A percentile compares a stretch with the other conserved stretches of the same genome.
phyloP scores from a whole-genome alignment of 2,329 filamentous ascomycete species.

The Xylaria sp. region DNA sequence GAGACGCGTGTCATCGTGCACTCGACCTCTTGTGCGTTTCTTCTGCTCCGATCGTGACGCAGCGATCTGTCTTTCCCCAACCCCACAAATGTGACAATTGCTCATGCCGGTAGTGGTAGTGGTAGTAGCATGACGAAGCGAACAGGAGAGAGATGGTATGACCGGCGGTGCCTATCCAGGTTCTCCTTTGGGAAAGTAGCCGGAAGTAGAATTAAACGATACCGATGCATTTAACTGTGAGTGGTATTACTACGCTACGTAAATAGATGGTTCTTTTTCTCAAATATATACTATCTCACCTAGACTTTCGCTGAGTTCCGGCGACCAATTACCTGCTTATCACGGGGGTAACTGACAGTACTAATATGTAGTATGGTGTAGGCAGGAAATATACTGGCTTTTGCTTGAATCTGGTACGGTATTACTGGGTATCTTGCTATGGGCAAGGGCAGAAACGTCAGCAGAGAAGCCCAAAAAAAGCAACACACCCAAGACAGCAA shows the following conservation, averaged over 20 bases:
- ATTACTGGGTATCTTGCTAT: slow-evolving; percentile 19
- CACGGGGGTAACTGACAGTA: neutral
- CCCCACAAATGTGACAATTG: slow-evolving; percentile 30
- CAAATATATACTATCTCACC: neutral
- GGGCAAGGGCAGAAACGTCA: slow-evolving; percentile 24
- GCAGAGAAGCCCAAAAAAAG: slow-evolving; percentile 34
- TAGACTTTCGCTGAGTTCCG: slow-evolving; percentile 4
- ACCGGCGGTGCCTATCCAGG: slow-evolving; percentile 13
- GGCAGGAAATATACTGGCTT: neutral
- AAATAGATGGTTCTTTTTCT: slow-evolving; percentile 1
- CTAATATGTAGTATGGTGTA: neutral
- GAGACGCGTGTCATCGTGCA: slow-evolving; percentile 36
- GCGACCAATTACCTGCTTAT: slow-evolving; percentile 27
- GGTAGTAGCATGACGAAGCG: slow-evolving; percentile 26
- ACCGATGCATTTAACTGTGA: neutral
- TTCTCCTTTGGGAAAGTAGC: slow-evolving; percentile 4
- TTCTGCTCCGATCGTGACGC: slow-evolving; percentile 25
- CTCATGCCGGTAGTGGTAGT: slow-evolving; percentile 32
- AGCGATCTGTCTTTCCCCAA: slow-evolving; percentile 24
- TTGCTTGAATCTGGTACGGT: neutral
- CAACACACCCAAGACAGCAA: slow-evolving; percentile 31
- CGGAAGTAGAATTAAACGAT: neutral
- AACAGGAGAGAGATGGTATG: slow-evolving; percentile 15
- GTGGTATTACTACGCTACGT: neutral
- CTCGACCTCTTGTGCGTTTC: slow-evolving; percentile 21